phyloP scores from a whole-genome alignment of 179 eudicot genomes.

The Vitellaria paradoxa region DNA sequence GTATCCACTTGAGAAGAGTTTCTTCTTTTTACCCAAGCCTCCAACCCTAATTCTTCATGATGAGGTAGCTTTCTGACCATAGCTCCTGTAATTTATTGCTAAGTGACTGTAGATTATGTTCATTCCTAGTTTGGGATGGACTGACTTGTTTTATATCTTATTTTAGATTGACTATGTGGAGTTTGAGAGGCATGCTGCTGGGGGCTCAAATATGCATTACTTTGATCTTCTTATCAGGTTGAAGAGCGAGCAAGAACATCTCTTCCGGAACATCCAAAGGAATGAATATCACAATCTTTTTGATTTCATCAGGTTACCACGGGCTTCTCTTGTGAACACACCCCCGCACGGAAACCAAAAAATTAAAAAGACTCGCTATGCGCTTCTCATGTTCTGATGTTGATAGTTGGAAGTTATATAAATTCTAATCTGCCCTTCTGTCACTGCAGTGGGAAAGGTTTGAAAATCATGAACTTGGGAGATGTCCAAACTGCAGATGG shows the following conservation, averaged over 20 bases:
- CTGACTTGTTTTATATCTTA: constrained; percentile 11
- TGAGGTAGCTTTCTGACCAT: constrained; percentile 45
- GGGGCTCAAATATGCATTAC: constrained; percentile 96
- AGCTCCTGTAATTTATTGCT: neutral
- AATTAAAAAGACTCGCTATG: too few relatives aligned
- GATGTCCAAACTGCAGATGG: constrained; percentile 45
- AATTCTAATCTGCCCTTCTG: neutral
- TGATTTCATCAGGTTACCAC: constrained; percentile 67
- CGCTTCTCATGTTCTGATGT: neutral
- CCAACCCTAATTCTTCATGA: constrained; percentile 97
- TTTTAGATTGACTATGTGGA: constrained; percentile 87
- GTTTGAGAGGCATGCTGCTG: constrained; percentile 95
- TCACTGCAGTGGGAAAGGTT: constrained; percentile 62
- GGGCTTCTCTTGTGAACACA: too few relatives aligned
- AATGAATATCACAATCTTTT: constrained; percentile 79
- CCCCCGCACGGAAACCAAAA: too few relatives aligned
- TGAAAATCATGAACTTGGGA: constrained; percentile 77
- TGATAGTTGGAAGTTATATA: neutral
- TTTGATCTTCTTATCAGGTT: constrained; percentile 87
- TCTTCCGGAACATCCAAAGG: constrained; percentile 95
- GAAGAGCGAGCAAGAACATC: constrained; percentile 93
- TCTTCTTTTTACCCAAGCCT: constrained; percentile 96
- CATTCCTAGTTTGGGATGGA: neutral
- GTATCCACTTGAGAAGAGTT: constrained; percentile 96
- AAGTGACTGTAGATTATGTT: neutral